Evolutionary conservation across 139 green algal genomes (phyloP).

Genomic region (Zygnema cylindricum): DNA sequence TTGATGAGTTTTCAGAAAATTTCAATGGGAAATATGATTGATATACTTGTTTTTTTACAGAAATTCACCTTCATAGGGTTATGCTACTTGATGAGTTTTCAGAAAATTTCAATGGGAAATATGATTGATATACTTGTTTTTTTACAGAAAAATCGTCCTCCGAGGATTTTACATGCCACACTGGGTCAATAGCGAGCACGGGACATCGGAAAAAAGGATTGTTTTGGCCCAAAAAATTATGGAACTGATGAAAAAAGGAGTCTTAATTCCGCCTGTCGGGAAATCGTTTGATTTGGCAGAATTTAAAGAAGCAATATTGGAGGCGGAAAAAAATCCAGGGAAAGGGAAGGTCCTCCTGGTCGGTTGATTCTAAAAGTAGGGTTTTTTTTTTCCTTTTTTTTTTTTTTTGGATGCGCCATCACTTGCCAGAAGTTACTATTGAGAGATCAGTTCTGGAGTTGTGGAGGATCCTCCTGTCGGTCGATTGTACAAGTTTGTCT

Average conservation of each 20-base stretch:
- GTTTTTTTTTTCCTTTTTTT: too few species aligned
- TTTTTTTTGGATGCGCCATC: background rate
- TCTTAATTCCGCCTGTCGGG: constrained; percentile 17
- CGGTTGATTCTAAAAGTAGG: constrained; percentile 16
- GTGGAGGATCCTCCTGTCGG: too few species aligned
- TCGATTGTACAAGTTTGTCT: too few species aligned
- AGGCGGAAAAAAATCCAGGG: background rate
- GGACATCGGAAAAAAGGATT: background rate
- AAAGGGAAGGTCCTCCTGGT: constrained; percentile 36
- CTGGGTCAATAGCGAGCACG: constrained; percentile 4
- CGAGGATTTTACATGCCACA: constrained; percentile 17
- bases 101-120: background rate
- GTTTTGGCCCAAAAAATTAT: background rate
- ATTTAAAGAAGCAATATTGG: constrained; percentile 5
- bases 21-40: background rate
- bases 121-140: background rate
- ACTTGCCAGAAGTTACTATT: too few species aligned
- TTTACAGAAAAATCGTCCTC: constrained; percentile 6
- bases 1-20: background rate
- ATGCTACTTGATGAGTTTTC: background rate
- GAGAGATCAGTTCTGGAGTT: too few species aligned
- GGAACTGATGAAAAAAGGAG: background rate
- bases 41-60: background rate
- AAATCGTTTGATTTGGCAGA: constrained; percentile 25
- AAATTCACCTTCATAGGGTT: background rate